Evolutionary conservation across 805 yeast genomes (phyloP).

Genomic region (Yarrowia bubula): DNA sequence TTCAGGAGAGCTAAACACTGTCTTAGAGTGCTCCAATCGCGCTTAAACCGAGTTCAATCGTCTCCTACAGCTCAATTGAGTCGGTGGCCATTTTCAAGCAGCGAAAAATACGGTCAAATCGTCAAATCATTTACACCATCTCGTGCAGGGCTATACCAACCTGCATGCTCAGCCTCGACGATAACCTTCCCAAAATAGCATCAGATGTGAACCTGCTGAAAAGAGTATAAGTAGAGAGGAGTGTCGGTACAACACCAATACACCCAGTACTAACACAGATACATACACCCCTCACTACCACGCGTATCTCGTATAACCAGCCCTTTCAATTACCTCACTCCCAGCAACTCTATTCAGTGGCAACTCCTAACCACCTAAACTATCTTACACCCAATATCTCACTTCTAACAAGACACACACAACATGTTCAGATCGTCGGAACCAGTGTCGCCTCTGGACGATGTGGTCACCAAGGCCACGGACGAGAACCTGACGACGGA

Average conservation of each 20-base stretch:
- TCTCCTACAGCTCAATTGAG: no score
- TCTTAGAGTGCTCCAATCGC: no score
- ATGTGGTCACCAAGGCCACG: conserved; percentile 49
- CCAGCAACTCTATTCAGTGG: conserved; percentile 24
- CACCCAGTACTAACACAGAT: no score
- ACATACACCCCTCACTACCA: neutral
- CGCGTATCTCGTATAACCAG: neutral
- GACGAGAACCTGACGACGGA: conserved; percentile 61
- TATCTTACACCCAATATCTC: neutral
- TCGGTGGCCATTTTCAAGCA: no score
- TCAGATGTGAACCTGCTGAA: neutral
- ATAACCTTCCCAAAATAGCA: neutral
- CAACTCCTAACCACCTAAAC: neutral
- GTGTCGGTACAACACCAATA: no score
- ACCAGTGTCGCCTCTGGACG: conserved; percentile 28
- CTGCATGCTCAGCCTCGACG: conserved; percentile 2
- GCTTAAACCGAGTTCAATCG: no score
- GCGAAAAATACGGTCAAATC: no score
- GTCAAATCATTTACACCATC: neutral
- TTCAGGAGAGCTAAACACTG: no score
- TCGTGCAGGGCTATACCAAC: no score
- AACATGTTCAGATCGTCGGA: conserved; percentile 25
- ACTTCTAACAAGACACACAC: neutral
- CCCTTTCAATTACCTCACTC: neutral
- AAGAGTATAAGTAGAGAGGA: no score